phyloP scores from a whole-genome alignment of 768 basidiomycete species.

The Glaciozyma martinii region DNA sequence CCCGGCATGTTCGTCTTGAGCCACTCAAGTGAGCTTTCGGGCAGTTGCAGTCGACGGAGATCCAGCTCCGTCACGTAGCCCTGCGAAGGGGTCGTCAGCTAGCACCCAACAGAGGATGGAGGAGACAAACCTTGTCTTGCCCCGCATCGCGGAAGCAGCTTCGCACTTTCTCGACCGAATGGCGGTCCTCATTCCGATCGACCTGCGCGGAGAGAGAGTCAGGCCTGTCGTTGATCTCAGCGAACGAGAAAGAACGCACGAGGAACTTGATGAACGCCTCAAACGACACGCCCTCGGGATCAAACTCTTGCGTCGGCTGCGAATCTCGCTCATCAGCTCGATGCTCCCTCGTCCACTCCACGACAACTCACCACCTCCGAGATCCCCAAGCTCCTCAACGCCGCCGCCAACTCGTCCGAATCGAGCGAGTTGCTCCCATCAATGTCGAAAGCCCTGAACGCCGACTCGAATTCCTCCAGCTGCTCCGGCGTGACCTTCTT shows the following conservation, averaged over 20 bases:
- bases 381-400: constrained; percentile 86
- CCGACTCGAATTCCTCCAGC: constrained; percentile 90
- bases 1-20: constrained; percentile 69
- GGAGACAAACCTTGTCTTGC: constrained; percentile 60
- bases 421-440: constrained; percentile 83
- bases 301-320: background rate
- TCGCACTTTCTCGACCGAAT: constrained; percentile 79
- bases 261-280: constrained; percentile 91
- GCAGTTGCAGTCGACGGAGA: constrained; percentile 70
- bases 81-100: constrained; percentile 49
- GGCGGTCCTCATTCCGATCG: constrained; percentile 91
- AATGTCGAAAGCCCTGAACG: constrained; percentile 94
- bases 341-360: too few species aligned
- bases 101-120: too few species aligned
- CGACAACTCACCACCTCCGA: constrained; percentile 74
- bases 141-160: constrained; percentile 91
- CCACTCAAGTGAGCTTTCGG: constrained; percentile 65
- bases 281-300: constrained; percentile 62
- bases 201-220: constrained; percentile 49
- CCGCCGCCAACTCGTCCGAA: constrained; percentile 79
- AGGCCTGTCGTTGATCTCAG: background rate
- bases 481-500: constrained; percentile 91
- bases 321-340: too few species aligned
- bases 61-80: constrained; percentile 90
- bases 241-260: constrained; percentile 42